Evolutionary conservation across 257 asterid species (phyloP), one percentile per base, ranked within the genome.

Genomic region (Ophiorrhiza pumila): DNA sequence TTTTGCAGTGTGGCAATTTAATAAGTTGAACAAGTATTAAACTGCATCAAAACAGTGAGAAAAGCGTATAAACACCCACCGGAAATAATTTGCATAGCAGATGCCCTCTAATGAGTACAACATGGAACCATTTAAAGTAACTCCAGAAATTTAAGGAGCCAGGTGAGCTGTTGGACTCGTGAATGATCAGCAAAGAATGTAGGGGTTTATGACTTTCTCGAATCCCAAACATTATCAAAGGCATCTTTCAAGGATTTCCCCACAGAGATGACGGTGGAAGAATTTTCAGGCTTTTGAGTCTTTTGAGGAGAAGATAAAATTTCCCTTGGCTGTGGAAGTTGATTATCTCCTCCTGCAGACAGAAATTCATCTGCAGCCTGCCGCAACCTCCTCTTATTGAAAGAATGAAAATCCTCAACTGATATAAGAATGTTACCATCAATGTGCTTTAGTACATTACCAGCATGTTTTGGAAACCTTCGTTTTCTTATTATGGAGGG

Each of bases 401-500:
- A 49, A 29, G 57, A 49, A 57, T 59, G 69, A 46, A 32, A 64
- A 41, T 47, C 68, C 58, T 70, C 52, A 23, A 59, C 68, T 5
- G 72, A 58, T 9, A 41, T 49, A 65, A 76, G 50, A 32, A 50
- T 43, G 10, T 62, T 46, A n/a, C 18, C 17, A 61, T 4, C 74
- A 31, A 20, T 6, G 31, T 41, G 43, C 37, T 34, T 22, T 12
- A 2, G 13, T 15, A 11, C 35, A 20, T 22, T 45, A 59, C 52
- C 23, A 20, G 61, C 72, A 20, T 55, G 56, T 42, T 53, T 66
- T 32, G 50, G 72, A 31, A 65, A 32, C 25, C 71, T 56, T 7
- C 79, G 77, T 62, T 70, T 85, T 63, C 89, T 82, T 37, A 87
- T 79, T 17, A 85, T 87, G n/a, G 87, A 79, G 0, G 87, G 88